These are phyloP conservation scores for Daldinia sp. DNA, from an alignment of 2,329 filamentous ascomycete species.

Conservation along the genomic window DNA sequence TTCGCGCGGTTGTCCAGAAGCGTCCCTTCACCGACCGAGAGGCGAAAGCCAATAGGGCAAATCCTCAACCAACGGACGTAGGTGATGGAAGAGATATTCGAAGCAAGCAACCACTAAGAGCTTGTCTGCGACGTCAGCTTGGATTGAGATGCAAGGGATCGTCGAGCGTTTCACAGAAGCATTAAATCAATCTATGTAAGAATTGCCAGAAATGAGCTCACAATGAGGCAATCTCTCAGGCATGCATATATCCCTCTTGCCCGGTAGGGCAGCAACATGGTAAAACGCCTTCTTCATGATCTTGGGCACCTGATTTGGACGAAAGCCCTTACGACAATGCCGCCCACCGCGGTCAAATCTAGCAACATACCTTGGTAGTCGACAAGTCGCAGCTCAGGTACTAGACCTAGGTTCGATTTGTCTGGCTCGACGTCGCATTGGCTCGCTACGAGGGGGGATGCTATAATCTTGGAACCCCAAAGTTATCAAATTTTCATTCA, in stretches of 20 bases:
- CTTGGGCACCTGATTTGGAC: slow-evolving; percentile 30
- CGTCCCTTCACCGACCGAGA: slow-evolving; percentile 5
- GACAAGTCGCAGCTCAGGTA: slow-evolving; percentile 18
- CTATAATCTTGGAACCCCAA: slow-evolving; percentile 16
- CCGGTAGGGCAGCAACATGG: slow-evolving; percentile 40
- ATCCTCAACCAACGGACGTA: slow-evolving; percentile 11
- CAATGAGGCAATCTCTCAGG: slow-evolving; percentile 18
- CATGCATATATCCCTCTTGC: slow-evolving; percentile 29
- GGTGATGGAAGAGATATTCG: slow-evolving; percentile 11
- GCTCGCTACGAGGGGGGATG: slow-evolving; percentile 27
- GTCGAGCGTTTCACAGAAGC: slow-evolving; percentile 21
- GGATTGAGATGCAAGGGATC: slow-evolving; percentile 19
- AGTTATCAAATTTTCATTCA: slow-evolving; percentile 33
- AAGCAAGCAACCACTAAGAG: slow-evolving; percentile 13
- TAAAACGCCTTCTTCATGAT: slow-evolving; percentile 16
- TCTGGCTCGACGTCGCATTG: slow-evolving; percentile 23
- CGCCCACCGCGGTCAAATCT: slow-evolving; percentile 22
- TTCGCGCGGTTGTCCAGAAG: slow-evolving; percentile 14
- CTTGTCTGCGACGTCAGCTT: slow-evolving; percentile 13
- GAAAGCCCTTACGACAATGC: slow-evolving; percentile 18
- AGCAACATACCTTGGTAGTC: slow-evolving; percentile 2
- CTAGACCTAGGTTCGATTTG: slow-evolving; percentile 11
- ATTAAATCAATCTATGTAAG: slow-evolving; percentile 31
- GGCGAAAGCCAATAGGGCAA: slow-evolving; percentile 1
- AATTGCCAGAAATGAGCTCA: slow-evolving; percentile 24